Base-by-base conservation (phyloP, 208 protist genomes). In the Acanthamoeba sp. region DNA sequence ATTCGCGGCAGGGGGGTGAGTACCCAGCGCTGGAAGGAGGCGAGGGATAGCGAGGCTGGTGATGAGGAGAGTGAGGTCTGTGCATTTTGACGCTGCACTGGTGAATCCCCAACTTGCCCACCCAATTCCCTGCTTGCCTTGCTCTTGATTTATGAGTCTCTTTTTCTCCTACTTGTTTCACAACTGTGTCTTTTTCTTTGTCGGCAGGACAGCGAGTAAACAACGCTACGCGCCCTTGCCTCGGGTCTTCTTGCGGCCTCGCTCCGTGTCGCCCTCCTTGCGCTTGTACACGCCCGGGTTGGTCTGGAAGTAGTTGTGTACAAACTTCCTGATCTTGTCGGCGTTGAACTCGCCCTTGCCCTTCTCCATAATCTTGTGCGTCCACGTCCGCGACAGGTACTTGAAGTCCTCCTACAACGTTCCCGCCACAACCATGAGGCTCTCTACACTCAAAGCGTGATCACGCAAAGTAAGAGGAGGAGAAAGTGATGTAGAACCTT, bases 401-500 rank as follows among this genome's bases (percentile, higher is more conserved):
- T 91, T 91, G 84, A 91, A 91, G 84, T 91, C 84, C 84, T 91
- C 84, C 84, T 91, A 22, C 18, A 24, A 16, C 55, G 18, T 69
- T 69, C n/a, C 62, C 62, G 12, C 62, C 0, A 22, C 18, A 0
- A 62, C 48, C 48, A 55, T 16, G 16, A 55, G 48, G 16, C 48
- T 55, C 6, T 55, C 10, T 55, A 16, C 6, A 16, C 48, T 55
- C 48, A 6, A 10, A 6, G 20, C 29, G 14, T 71, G 7, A 29
- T 6, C 6, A 48, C 14, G 59, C 9, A 69, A 69, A 9, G n/a
- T 7, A 69, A 69, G 6, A 69, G 16, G 59, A 69, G n/a, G n/a
- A 69, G 6, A 10, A 59, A 59, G 14, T 59, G 52, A 59, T 59
- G 10, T 24, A n/a, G 40, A 14, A 85, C 76, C 76, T 85, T 91